Conservation (phyloP, 2,329 filamentous ascomycete species). For the Colletotrichum scovillei region DNA sequence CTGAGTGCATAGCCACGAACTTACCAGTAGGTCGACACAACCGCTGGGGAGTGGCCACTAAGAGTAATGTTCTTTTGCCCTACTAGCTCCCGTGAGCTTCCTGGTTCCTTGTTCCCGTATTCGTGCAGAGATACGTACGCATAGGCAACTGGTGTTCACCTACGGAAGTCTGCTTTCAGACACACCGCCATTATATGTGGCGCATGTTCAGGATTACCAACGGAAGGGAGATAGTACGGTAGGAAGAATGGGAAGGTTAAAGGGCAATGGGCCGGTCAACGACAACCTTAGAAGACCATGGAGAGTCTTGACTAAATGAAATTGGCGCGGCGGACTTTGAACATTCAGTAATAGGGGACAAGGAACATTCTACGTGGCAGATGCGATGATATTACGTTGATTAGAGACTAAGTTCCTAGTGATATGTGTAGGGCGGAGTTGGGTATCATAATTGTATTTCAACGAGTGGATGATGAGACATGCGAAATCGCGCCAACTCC, state of each 20-base stretch:
- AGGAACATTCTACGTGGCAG: neutral
- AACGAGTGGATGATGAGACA: constrained; percentile 8
- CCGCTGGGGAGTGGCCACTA: neutral
- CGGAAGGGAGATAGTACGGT: too few species aligned
- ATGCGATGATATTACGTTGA: constrained; percentile 12
- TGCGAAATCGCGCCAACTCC: constrained; percentile 27
- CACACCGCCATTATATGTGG: too few species aligned
- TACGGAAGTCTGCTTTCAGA: too few species aligned
- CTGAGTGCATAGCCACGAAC: too few species aligned
- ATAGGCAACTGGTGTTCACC: too few species aligned
- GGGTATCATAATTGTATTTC: constrained; percentile 35
- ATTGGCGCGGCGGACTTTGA: too few species aligned
- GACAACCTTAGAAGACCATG: too few species aligned
- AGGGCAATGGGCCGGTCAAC: too few species aligned
- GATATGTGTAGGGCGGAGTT: constrained; percentile 32
- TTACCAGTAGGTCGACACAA: too few species aligned
- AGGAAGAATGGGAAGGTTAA: too few species aligned
- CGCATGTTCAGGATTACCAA: too few species aligned
- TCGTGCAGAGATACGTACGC: neutral
- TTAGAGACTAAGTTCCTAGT: constrained; percentile 21
- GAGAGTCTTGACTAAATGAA: neutral
- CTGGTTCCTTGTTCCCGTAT: neutral
- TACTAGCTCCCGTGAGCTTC: neutral
- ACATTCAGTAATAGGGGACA: neutral
- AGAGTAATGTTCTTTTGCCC: neutral